phyloP scores from a whole-genome alignment of 768 basidiomycete species.

The Austroboletus festivus region DNA sequence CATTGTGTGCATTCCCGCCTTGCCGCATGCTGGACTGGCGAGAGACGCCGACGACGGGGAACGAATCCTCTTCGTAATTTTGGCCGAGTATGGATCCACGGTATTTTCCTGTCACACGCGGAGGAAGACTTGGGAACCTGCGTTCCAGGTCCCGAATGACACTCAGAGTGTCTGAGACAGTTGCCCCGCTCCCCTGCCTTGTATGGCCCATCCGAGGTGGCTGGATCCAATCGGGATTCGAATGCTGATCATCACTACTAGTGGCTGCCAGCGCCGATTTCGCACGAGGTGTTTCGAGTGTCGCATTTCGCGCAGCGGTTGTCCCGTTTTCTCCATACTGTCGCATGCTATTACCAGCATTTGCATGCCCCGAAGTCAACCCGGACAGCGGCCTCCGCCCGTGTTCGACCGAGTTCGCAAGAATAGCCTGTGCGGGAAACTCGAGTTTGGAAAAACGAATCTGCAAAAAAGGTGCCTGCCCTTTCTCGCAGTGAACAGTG shows the following conservation, averaged over 20 bases:
- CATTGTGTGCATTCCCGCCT: slow-evolving; percentile 1
- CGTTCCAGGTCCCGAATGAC: slow-evolving; percentile 49
- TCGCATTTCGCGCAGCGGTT: slow-evolving; percentile 1
- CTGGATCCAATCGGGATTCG: slow-evolving; percentile 14
- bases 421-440: slow-evolving; percentile 32
- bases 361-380: slow-evolving; percentile 3
- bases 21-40: slow-evolving; percentile 20
- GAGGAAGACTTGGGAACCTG: slow-evolving; percentile 53
- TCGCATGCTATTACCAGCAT: background rate
- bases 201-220: slow-evolving; percentile 8
- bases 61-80: slow-evolving; percentile 21
- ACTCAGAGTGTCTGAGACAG: slow-evolving; percentile 42
- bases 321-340: slow-evolving; percentile 10
- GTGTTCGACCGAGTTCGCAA: slow-evolving; percentile 14
- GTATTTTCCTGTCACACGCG: slow-evolving; percentile 29
- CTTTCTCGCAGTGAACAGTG: slow-evolving; percentile 44
- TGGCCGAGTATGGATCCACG: slow-evolving; percentile 26
- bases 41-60: slow-evolving; percentile 23
- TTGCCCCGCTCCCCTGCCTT: slow-evolving; percentile 22
- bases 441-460: slow-evolving; percentile 54
- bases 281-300: slow-evolving; percentile 8
- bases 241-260: background rate
- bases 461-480: slow-evolving; percentile 46
- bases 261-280: slow-evolving; percentile 9
- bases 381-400: slow-evolving; percentile 14